phyloP scores from a whole-genome alignment of 164 flowering plant species.

The Macadamia tetraphylla region DNA sequence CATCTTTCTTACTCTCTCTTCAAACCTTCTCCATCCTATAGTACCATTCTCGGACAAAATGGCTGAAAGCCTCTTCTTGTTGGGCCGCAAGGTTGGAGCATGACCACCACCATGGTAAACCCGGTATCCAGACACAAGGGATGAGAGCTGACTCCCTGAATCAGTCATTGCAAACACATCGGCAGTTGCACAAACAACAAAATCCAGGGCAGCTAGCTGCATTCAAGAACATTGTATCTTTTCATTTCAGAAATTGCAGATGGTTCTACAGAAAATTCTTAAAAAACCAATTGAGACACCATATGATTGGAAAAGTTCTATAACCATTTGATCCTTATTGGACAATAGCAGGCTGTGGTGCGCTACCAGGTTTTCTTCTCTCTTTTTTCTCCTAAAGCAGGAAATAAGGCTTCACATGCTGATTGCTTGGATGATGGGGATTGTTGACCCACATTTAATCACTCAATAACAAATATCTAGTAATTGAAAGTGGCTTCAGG shows the following conservation, averaged over 20 bases:
- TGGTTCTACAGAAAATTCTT: background rate
- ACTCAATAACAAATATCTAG: too few species aligned
- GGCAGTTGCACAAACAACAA: slow-evolving; percentile 88
- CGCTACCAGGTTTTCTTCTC: too few species aligned
- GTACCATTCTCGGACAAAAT: slow-evolving; percentile 60
- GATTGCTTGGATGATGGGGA: too few species aligned
- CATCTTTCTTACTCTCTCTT: slow-evolving; percentile 73
- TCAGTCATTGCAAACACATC: slow-evolving; percentile 99
- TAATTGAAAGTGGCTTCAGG: too few species aligned
- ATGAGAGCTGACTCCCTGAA: slow-evolving; percentile 95
- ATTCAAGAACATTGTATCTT: slow-evolving; percentile 11
- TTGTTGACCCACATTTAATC: too few species aligned
- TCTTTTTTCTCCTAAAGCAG: too few species aligned
- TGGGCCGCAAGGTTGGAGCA: slow-evolving; percentile 81
- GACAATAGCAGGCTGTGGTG: too few species aligned
- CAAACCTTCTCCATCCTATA: slow-evolving; percentile 63
- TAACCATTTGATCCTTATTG: too few species aligned
- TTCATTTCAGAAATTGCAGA: background rate
- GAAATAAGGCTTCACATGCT: too few species aligned
- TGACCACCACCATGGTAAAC: slow-evolving; percentile 70
- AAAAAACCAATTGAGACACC: background rate
- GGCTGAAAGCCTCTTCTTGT: slow-evolving; percentile 77
- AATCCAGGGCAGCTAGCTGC: slow-evolving; percentile 97
- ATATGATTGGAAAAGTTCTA: too few species aligned
- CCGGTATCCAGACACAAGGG: slow-evolving; percentile 84